Conservation (phyloP, 129 eudicot genomes). For the Oenanthe sinensis region DNA sequence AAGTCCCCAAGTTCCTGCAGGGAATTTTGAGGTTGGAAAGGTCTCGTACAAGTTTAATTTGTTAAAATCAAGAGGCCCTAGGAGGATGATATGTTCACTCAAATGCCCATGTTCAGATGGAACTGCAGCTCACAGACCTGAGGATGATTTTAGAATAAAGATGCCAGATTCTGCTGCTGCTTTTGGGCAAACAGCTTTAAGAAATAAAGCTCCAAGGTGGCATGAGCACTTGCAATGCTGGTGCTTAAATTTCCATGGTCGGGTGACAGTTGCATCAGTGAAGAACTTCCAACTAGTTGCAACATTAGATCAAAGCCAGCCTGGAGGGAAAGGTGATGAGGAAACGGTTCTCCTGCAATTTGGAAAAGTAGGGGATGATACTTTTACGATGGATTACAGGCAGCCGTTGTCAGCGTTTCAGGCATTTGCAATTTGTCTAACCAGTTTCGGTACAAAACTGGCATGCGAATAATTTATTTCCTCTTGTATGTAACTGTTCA, state of each 20-base stretch:
- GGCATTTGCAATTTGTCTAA: conserved; percentile 89
- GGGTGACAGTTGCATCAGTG: conserved; percentile 95
- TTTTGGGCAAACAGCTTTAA: conserved; percentile 38
- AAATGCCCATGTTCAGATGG: conserved; percentile 32
- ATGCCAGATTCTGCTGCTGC: conserved; percentile 19
- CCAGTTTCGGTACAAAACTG: conserved; percentile 92
- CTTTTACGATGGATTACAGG: conserved; percentile 87
- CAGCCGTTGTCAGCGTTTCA: conserved; percentile 90
- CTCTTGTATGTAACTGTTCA: not conserved
- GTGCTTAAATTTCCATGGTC: conserved; percentile 95
- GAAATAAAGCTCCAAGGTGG: conserved; percentile 97
- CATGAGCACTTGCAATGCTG: conserved; percentile 93
- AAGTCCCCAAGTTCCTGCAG: conserved; percentile 92
- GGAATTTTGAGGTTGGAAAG: conserved; percentile 74
- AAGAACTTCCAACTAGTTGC: conserved; percentile 91
- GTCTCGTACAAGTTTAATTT: conserved; percentile 89
- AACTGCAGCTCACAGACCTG: conserved; percentile 5
- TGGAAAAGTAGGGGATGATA: conserved; percentile 84
- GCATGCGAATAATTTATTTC: conserved; percentile 59
- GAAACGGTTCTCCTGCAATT: conserved; percentile 90
- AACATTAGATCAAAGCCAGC: conserved; percentile 72
- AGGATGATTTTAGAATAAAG: conserved; percentile 20
- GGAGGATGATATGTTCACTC: conserved; percentile 80
- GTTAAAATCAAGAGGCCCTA: conserved; percentile 90
- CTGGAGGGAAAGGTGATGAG: conserved; percentile 80